Evolutionary conservation across 2,329 filamentous ascomycete genomes (phyloP).

Genomic region (Neofusicoccum sp.): DNA sequence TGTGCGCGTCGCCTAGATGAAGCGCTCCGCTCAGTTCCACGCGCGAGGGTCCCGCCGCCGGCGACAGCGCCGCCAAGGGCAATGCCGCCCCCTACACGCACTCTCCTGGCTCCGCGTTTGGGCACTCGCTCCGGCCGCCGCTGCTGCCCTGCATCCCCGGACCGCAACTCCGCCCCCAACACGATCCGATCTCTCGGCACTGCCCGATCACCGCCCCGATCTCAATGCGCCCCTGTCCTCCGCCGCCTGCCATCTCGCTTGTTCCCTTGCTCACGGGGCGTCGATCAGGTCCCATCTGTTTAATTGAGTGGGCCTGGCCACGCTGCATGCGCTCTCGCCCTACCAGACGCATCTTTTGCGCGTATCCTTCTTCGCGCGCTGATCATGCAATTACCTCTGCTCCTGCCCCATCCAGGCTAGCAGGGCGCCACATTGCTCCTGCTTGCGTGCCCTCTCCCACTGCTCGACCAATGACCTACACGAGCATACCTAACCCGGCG

Average conservation of each 20-base stretch:
- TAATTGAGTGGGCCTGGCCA: neutral
- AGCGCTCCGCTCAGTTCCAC: neutral
- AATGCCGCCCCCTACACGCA: neutral
- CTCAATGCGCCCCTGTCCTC: neutral
- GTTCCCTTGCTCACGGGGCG: neutral
- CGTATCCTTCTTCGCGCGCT: neutral
- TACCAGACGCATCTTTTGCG: neutral
- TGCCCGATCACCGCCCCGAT: neutral
- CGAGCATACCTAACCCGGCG: neutral
- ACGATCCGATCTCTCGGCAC: neutral
- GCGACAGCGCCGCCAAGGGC: neutral
- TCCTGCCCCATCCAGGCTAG: neutral
- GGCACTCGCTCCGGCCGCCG: neutral
- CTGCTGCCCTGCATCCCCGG: neutral
- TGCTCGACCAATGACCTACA: neutral
- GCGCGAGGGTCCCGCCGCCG: neutral
- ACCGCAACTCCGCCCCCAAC: neutral
- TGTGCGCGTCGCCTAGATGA: neutral
- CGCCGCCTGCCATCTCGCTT: neutral
- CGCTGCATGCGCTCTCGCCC: neutral
- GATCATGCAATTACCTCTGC: neutral
- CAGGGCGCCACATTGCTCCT: neutral
- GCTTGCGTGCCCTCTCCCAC: neutral
- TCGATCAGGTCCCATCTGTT: neutral
- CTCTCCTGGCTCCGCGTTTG: neutral